A percentile compares a stretch with the other conserved stretches of the same genome.
These are phyloP conservation scores for Tricholoma terreum DNA, from an alignment of 768 basidiomycete genomes.

Conservation along the genomic window DNA sequence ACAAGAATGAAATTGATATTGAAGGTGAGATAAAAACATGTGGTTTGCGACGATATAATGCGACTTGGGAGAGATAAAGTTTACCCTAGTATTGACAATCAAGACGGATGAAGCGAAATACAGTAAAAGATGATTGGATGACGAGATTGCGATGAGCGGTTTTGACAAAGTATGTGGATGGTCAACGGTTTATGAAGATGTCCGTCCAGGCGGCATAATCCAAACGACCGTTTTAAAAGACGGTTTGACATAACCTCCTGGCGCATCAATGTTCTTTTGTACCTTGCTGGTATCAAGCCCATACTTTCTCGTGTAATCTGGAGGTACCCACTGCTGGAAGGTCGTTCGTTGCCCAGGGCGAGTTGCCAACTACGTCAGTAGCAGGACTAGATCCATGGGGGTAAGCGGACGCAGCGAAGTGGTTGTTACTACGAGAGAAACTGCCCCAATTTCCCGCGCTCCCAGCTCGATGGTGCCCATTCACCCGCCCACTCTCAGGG, in stretches of 20 bases:
- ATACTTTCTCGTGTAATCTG: conserved; percentile 59
- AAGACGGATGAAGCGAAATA: conserved; percentile 22
- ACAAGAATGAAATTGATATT: conserved; percentile 34
- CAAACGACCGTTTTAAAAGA: conserved; percentile 25
- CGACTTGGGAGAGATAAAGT: conserved; percentile 40
- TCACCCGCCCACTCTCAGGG: conserved; percentile 42
- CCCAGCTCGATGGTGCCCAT: conserved; percentile 72
- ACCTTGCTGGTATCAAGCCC: conserved; percentile 38
- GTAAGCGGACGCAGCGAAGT: conserved; percentile 47
- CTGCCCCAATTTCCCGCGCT: conserved; percentile 80
- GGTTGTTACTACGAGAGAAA: conserved; percentile 49
- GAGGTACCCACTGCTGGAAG: conserved; percentile 42
- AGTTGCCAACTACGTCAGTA: conserved; percentile 52
- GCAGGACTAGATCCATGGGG: conserved; percentile 57
- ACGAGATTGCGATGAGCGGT: conserved; percentile 20
- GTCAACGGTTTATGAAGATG: conserved; percentile 22
- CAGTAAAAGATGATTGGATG: conserved; percentile 32
- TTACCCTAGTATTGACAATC: conserved; percentile 37
- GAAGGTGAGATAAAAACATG: conserved; percentile 47
- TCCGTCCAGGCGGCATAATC: conserved; percentile 43
- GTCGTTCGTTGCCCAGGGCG: conserved; percentile 59
- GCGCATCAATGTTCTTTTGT: conserved; percentile 2
- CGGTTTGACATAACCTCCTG: conserved; percentile 7
- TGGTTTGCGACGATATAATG: conserved; percentile 39
- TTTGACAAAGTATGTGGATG: conserved; percentile 14